Percentiles rank a stretch among this genome's conserved stretches.
Evolutionary conservation across 2,329 filamentous ascomycete genomes (phyloP).

Genomic region (Venturia asperata): DNA sequence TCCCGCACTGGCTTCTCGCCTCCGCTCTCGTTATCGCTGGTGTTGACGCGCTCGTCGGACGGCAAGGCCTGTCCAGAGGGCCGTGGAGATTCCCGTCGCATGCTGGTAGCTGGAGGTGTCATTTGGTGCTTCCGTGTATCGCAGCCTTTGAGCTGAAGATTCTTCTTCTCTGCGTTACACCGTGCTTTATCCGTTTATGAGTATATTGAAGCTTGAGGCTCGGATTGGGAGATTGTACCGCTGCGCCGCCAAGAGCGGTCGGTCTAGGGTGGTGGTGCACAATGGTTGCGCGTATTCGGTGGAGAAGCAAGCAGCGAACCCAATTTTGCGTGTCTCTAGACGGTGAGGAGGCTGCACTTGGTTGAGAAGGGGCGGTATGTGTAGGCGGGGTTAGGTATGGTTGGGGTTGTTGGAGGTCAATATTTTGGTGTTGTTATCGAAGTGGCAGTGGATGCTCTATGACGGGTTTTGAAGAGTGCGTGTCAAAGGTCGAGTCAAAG

Average conservation of each 20-base stretch:
- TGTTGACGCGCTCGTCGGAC: constrained; percentile 26
- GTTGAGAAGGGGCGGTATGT: not conserved
- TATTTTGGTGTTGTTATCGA: not conserved
- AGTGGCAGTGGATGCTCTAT: no score
- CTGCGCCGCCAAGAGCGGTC: not conserved
- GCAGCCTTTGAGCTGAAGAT: not conserved
- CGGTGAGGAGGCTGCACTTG: not conserved
- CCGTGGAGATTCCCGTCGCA: constrained; percentile 23
- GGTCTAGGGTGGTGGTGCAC: not conserved
- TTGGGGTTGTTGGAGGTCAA: not conserved
- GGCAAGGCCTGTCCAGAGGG: constrained; percentile 22
- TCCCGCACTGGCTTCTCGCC: constrained; percentile 53
- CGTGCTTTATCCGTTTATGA: not conserved
- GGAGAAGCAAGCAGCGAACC: not conserved
- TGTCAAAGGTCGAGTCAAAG: no score
- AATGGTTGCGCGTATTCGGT: not conserved
- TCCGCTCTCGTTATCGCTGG: constrained; percentile 37
- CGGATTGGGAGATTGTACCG: not conserved
- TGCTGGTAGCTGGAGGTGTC: constrained; percentile 12
- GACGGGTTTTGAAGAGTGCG: no score
- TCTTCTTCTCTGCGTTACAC: not conserved
- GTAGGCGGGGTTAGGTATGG: not conserved
- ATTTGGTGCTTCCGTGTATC: not conserved
- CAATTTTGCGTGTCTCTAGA: not conserved
- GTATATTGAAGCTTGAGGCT: not conserved